A percentile compares a stretch with the other conserved stretches of the same genome.
Evolutionary conservation across 805 yeast species (phyloP).

Genomic region (Candida tibetensis): DNA sequence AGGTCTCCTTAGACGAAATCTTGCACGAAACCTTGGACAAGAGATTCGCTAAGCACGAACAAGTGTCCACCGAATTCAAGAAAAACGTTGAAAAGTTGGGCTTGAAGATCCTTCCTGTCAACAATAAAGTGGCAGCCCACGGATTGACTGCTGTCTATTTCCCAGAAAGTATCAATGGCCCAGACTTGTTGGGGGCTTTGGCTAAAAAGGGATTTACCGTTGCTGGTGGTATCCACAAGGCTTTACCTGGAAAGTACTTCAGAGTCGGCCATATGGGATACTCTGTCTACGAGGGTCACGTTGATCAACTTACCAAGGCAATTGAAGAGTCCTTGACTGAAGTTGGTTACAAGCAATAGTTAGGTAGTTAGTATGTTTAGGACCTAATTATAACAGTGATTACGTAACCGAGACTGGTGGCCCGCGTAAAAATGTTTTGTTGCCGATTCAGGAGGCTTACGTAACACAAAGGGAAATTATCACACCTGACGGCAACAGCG

Average conservation of each 20-base stretch:
- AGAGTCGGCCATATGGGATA: slow-evolving; percentile 97
- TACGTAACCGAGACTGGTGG: too few species aligned
- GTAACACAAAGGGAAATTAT: too few species aligned
- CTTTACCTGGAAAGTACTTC: slow-evolving; percentile 76
- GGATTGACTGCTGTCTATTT: slow-evolving; percentile 84
- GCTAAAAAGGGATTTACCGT: slow-evolving; percentile 67
- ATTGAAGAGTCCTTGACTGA: slow-evolving; percentile 39
- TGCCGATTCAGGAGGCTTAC: too few species aligned
- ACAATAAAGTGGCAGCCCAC: slow-evolving; percentile 66
- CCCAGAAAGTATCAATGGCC: slow-evolving; percentile 70
- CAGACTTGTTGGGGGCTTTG: slow-evolving; percentile 58
- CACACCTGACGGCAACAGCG: too few species aligned
- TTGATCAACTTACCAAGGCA: slow-evolving; percentile 32
- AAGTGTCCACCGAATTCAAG: slow-evolving; percentile 67
- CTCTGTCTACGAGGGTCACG: slow-evolving; percentile 47
- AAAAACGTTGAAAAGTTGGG: slow-evolving; percentile 54
- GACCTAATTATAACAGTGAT: too few species aligned
- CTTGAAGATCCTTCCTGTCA: slow-evolving; percentile 63
- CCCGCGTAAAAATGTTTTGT: too few species aligned
- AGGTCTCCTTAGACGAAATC: slow-evolving; percentile 72
- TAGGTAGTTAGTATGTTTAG: too few species aligned
- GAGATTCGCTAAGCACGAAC: slow-evolving; percentile 62
- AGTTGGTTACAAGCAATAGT: slow-evolving; percentile 27
- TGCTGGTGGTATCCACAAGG: slow-evolving; percentile 89
- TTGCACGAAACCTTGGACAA: slow-evolving; percentile 51